A percentile compares a stretch with the other conserved stretches of the same genome.
Conservation (phyloP, 78 protist species). For the Cavenderia fasciculata region DNA sequence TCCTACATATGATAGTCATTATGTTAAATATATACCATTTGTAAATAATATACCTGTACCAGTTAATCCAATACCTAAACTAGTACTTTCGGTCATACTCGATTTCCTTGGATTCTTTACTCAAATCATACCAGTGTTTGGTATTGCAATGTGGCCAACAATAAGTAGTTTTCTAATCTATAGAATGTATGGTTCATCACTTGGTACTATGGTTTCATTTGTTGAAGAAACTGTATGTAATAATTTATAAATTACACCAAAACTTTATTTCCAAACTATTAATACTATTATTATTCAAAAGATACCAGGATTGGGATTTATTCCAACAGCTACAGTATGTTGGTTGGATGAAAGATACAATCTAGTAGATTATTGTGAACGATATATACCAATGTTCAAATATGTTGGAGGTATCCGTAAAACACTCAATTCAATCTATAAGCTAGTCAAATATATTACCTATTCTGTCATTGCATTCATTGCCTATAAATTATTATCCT, state of each 20-base stretch:
- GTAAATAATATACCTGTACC: neutral
- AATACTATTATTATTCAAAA: no score
- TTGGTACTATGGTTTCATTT: slow-evolving; percentile 8
- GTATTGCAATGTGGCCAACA: slow-evolving; percentile 17
- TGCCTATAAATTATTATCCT: neutral
- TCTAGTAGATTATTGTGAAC: neutral
- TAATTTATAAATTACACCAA: neutral
- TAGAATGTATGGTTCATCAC: neutral
- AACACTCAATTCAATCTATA: neutral
- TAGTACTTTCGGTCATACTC: neutral
- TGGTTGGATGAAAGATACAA: slow-evolving; percentile 19
- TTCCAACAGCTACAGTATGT: slow-evolving; percentile 16
- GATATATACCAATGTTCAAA: neutral
- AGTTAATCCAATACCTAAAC: neutral
- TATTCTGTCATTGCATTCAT: neutral
- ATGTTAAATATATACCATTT: no score
- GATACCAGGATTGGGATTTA: slow-evolving; percentile 23
- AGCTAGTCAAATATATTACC: neutral
- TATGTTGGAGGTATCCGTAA: neutral
- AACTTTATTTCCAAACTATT: no score
- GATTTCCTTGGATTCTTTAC: slow-evolving; percentile 2
- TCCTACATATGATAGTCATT: no score
- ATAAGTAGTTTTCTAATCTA: neutral
- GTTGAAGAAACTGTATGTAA: slow-evolving; percentile 22
- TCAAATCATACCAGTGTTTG: slow-evolving; percentile 8